Evolutionary conservation across 352 stramenopile genomes (phyloP).

Genomic region (Globisporangium sylvaticum): DNA sequence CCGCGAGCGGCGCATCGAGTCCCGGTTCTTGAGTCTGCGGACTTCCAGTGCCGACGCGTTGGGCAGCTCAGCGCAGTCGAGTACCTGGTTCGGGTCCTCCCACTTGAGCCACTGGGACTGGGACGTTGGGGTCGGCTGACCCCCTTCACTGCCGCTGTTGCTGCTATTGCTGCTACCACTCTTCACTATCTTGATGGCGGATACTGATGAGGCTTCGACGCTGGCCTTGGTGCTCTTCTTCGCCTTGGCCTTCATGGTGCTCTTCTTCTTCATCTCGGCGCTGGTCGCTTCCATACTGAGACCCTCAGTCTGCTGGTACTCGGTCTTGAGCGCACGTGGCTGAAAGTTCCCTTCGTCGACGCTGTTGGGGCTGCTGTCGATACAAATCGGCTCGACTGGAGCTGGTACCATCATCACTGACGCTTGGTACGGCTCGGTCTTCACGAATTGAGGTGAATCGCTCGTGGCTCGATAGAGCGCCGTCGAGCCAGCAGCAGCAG

Average conservation of each 20-base stretch:
- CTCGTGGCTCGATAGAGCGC: background rate
- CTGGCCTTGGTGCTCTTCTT: background rate
- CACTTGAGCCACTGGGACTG: conserved; percentile 46
- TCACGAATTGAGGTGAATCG: background rate
- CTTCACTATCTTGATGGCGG: too few relatives aligned
- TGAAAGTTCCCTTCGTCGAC: background rate
- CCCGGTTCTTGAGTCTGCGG: conserved; percentile 47
- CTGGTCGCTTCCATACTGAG: too few relatives aligned
- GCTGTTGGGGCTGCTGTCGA: conserved; percentile 1
- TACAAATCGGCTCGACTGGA: background rate
- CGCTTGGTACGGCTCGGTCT: background rate
- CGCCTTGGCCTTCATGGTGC: background rate
- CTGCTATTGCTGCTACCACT: too few relatives aligned
- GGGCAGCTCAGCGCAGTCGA: conserved; percentile 31
- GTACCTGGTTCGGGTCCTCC: conserved; percentile 24
- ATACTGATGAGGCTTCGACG: too few relatives aligned
- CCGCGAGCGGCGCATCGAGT: conserved; percentile 52
- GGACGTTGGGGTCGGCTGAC: background rate
- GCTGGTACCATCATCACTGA: background rate
- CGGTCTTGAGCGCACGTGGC: conserved; percentile 1
- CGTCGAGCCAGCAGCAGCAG: background rate
- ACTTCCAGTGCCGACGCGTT: conserved; percentile 29
- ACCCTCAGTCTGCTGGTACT: background rate
- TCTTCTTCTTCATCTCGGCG: background rate
- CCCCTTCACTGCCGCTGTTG: background rate